Evolutionary conservation across 1,284 basidiomycete species (phyloP), one percentile per base, ranked within the genome.

Genomic region (Mycosarcoma mackinlayi): DNA sequence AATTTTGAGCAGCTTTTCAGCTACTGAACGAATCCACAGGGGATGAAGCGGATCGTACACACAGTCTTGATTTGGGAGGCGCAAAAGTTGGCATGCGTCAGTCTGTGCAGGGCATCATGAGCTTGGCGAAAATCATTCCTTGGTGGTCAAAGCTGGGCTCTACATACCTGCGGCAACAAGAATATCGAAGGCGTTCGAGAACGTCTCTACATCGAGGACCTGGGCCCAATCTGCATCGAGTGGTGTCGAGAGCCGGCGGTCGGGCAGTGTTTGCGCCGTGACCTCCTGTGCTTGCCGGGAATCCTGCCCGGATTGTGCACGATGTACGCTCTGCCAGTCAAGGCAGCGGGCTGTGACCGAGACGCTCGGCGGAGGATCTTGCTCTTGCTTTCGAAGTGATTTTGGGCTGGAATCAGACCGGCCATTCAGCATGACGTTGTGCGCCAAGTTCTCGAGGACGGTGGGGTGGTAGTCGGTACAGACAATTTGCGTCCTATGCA

Each of bases 1-100:
- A 40, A 30, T n/a, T 41, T 49, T 21, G 25, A 58, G 40, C 57
- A 64, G 54, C 65, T 58, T 48, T 49, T 61, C 55, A 7, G 74
- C 77, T 1, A 80, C 78, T 4, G 78, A 67, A 3, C 65, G 59
- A 27, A 80, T 76, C 78, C 78, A 80, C 18, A 42, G 14, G 0
- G 78, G 73, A 47, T 80, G 78, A 3, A 64, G 41, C 7, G 72
- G 63, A 45, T 80, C 77, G 51, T 80, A 80, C 21, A 80, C 64
- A 48, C 78, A 80, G 45, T 80, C 78, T 53, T 4, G 9, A 14
- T 30, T 13, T 8, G 16, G 14, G 19, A 37, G 21, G 25, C 7
- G 28, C 18, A 38, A 34, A 34, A 24, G 33, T 28, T 9, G 21
- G 34, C 34, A 6, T 44, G 23, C 6, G 33, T 33, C 34, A 38